Percentiles rank a stretch among this genome's conserved stretches.
Conservation (phyloP, 257 asterid genomes). For the Petunia axillaris region DNA sequence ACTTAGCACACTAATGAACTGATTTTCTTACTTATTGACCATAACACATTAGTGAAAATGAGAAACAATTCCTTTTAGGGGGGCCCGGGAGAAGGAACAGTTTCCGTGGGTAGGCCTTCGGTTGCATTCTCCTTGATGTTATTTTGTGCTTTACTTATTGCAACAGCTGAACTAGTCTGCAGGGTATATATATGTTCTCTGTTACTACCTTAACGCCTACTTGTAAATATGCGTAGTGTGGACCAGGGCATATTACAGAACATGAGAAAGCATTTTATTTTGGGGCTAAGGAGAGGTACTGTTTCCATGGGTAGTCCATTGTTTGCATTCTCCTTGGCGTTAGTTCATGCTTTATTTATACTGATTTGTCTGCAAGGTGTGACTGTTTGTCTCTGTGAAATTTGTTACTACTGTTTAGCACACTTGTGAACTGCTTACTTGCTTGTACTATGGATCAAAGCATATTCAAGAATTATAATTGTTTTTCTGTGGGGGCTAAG, state of each 20-base stretch:
- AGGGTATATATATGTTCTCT: background rate
- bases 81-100: background rate
- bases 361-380: no score
- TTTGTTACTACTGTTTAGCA: no score
- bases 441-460: no score
- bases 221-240: slow-evolving; percentile 3
- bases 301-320: background rate
- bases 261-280: background rate
- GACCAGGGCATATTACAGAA: slow-evolving; percentile 13
- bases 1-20: background rate
- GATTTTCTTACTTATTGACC: slow-evolving; percentile 16
- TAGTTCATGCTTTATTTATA: slow-evolving; percentile 20
- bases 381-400: no score
- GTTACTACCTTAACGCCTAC: background rate
- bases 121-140: slow-evolving; percentile 14
- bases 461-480: no score
- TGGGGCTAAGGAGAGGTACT: background rate
- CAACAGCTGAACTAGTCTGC: background rate
- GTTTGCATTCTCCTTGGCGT: background rate
- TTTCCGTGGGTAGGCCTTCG: background rate
- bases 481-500: background rate
- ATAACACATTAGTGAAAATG: background rate
- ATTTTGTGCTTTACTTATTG: background rate
- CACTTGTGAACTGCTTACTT: no score
- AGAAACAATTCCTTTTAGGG: background rate